phyloP scores from a whole-genome alignment of 192 early-diverging fungal genomes.

The Umbelopsis vinacea region DNA sequence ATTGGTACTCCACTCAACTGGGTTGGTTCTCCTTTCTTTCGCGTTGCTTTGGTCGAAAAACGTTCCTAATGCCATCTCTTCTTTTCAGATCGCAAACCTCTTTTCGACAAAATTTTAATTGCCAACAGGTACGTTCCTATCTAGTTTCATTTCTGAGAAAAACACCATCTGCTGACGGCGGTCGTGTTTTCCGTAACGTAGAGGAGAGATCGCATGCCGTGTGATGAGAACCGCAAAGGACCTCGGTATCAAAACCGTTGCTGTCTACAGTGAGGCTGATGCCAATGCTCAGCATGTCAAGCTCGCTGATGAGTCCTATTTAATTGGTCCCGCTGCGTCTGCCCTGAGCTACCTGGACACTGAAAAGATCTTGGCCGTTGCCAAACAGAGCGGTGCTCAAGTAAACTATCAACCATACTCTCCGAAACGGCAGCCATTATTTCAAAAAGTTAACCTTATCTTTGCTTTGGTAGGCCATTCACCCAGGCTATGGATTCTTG shows the following conservation, averaged over 20 bases:
- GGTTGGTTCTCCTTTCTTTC: slow-evolving; percentile 33
- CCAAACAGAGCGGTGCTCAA: slow-evolving; percentile 75
- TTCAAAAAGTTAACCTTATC: background rate
- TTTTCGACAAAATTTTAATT: slow-evolving; percentile 96
- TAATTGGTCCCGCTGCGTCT: slow-evolving; percentile 84
- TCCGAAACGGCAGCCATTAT: background rate
- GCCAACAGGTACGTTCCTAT: slow-evolving; percentile 77
- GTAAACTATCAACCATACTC: slow-evolving; percentile 35
- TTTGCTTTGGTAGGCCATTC: slow-evolving; percentile 69
- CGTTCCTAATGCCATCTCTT: slow-evolving; percentile 4
- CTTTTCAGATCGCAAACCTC: slow-evolving; percentile 64
- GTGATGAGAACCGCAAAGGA: slow-evolving; percentile 81
- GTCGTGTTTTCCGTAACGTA: slow-evolving; percentile 22
- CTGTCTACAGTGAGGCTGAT: slow-evolving; percentile 93
- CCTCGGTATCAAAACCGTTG: slow-evolving; percentile 95
- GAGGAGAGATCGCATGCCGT: slow-evolving; percentile 83
- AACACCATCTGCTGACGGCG: background rate
- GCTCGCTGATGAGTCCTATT: slow-evolving; percentile 94
- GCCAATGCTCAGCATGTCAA: slow-evolving; percentile 80
- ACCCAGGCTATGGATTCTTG: slow-evolving; percentile 97
- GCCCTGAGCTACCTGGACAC: slow-evolving; percentile 82
- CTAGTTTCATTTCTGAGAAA: background rate
- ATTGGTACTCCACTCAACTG: slow-evolving; percentile 52
- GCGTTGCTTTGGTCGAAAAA: background rate
- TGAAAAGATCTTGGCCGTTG: slow-evolving; percentile 83